Conservation (phyloP, 192 early-diverging fungal species). For the Backusella circina region DNA sequence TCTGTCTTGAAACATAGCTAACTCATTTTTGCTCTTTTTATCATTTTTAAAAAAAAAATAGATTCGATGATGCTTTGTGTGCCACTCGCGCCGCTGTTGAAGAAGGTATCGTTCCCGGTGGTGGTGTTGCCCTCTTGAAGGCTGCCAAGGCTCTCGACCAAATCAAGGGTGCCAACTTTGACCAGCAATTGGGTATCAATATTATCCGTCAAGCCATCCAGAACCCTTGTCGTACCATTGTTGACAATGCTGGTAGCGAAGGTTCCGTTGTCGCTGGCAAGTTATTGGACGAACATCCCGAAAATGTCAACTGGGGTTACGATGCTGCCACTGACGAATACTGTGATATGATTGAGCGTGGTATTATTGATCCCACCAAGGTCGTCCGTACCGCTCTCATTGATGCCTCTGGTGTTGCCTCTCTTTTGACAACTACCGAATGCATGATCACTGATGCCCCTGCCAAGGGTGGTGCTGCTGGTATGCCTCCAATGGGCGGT, state of each 20-base stretch:
- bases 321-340: slow-evolving; percentile 92
- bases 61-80: slow-evolving; percentile 97
- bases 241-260: slow-evolving; percentile 96
- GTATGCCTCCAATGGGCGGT: slow-evolving; percentile 48
- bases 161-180: slow-evolving; percentile 95
- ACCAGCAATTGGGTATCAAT: slow-evolving; percentile 97
- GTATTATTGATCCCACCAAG: slow-evolving; percentile 98
- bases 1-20: background rate
- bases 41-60: slow-evolving; percentile 31
- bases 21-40: background rate
- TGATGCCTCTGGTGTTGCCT: slow-evolving; percentile 96
- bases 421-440: slow-evolving; percentile 96
- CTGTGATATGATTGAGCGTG: slow-evolving; percentile 94
- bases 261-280: slow-evolving; percentile 96
- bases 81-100: slow-evolving; percentile 99
- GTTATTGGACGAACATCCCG: slow-evolving; percentile 73
- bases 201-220: slow-evolving; percentile 94
- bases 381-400: slow-evolving; percentile 97
- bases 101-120: slow-evolving; percentile 99
- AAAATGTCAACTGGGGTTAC: slow-evolving; percentile 91
- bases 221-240: slow-evolving; percentile 91
- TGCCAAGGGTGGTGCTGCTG: slow-evolving; percentile 48
- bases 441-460: slow-evolving; percentile 98
- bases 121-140: slow-evolving; percentile 97
- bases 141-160: slow-evolving; percentile 76